Base-by-base conservation (phyloP, 1,139 yeast genomes). In the Pichia sp. region DNA sequence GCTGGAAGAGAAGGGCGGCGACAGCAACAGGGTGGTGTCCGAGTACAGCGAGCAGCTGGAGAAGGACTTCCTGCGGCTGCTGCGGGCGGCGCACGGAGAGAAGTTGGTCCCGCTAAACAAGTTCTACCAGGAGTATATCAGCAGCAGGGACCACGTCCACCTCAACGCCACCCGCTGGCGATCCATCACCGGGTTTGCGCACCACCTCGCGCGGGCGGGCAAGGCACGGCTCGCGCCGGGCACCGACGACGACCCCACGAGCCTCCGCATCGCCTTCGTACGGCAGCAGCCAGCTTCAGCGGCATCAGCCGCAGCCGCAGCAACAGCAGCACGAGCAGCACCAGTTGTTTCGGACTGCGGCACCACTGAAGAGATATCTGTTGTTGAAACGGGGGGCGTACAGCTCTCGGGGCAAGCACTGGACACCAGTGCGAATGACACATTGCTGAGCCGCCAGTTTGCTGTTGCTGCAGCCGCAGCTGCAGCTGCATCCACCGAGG, bases 121-220 rank as follows among this genome's bases (percentile, higher is more conserved):
- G 55, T 86, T 86, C 56, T 91, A 91, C 63, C 95, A 89, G 54
- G 96, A 89, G 58, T 84, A 83, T 55, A 82, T 84, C 40, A 63
- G 72, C 42, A 85, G 88, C 56, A 75, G 77, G 54, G 77, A 84
- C 43, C 97, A 91, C 60, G 67, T 88, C 5, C 98, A 89, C 59
- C 77, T 91, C 82, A 88, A 86, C 56, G 79, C 96, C 3, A 91
- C 98, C 1, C 68, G 69, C 47, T 91, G 95, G 89, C 60, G 71
- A 3, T 74, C 83, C 5, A 62, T 93, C 32, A 73, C 91, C 0
- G 73, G 75, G 40, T 84, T 89, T 58, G 71, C 86, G n/a, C 72
- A 75, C 47, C 65, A 75, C 51, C 61, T 91, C 49, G 83, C 79
- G 1, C 66, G 69, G 20, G 63, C 67, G 22, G 85, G 88, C 4